phyloP scores from a whole-genome alignment of 768 basidiomycete genomes.

The Mycena galopus region DNA sequence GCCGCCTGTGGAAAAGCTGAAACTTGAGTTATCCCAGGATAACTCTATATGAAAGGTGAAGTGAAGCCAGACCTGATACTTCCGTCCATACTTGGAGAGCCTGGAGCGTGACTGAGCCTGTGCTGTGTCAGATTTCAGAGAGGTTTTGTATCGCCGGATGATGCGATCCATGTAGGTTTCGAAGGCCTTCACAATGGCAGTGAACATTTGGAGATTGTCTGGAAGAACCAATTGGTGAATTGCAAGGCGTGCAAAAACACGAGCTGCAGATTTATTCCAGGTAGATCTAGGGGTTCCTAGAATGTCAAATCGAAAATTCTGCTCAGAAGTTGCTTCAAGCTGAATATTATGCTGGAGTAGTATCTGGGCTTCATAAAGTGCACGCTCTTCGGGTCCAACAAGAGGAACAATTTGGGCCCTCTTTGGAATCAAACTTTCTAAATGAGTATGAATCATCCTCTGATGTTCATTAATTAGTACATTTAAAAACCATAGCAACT shows the following conservation, averaged over 20 bases:
- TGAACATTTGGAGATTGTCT: background rate
- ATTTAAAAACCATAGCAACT: background rate
- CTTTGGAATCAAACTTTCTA: background rate
- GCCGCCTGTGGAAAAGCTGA: constrained; percentile 20
- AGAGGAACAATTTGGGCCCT: background rate
- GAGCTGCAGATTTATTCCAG: constrained; percentile 25
- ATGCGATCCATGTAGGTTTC: background rate
- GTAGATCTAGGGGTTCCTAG: background rate
- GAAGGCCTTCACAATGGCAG: constrained; percentile 4
- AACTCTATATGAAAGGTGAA: background rate
- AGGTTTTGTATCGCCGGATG: constrained; percentile 2
- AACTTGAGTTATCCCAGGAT: background rate
- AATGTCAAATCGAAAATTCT: constrained; percentile 20
- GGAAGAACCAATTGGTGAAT: constrained; percentile 5
- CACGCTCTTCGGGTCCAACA: background rate
- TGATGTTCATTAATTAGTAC: background rate
- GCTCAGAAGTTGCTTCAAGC: constrained; percentile 3
- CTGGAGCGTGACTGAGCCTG: background rate
- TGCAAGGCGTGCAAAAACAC: constrained; percentile 8
- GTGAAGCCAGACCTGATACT: constrained; percentile 7
- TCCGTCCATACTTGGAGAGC: background rate
- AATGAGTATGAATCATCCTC: background rate
- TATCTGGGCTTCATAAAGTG: background rate
- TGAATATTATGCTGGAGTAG: background rate
- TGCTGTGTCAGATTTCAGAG: background rate